These are phyloP conservation scores for Rhododendron kiyosumense DNA, from an alignment of 148 eudicot genomes.

Conservation along the genomic window DNA sequence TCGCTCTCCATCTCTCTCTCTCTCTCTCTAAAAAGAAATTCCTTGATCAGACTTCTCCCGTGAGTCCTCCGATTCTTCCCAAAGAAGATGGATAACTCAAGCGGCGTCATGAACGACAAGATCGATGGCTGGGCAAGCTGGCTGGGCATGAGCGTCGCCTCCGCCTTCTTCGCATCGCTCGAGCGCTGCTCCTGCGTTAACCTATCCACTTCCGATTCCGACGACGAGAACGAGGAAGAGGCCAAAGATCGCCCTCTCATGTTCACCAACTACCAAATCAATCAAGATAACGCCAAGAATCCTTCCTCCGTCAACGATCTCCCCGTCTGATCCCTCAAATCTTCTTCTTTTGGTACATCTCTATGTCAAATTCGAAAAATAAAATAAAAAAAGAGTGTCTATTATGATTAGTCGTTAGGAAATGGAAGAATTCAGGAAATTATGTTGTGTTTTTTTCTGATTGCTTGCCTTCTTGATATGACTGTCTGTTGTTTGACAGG, in stretches of 20 bases:
- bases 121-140: constrained; percentile 57
- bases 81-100: constrained; percentile 38
- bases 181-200: constrained; percentile 78
- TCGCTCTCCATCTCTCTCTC: neutral
- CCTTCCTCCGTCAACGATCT: constrained; percentile 44
- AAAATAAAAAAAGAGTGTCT: too few relatives aligned
- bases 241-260: constrained; percentile 64
- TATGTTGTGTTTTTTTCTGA: neutral
- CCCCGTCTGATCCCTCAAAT: constrained; percentile 49
- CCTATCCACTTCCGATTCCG: constrained; percentile 58
- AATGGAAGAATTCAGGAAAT: neutral
- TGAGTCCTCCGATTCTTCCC: neutral
- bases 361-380: neutral
- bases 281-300: constrained; percentile 5
- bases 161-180: constrained; percentile 78
- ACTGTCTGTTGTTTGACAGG: neutral
- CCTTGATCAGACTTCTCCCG: neutral
- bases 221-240: constrained; percentile 62
- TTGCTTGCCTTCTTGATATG: neutral
- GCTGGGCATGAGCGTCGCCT: constrained; percentile 60
- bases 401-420: neutral
- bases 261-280: constrained; percentile 25
- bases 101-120: constrained; percentile 31
- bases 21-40: neutral
- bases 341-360: neutral